Evolutionary conservation across 192 early-diverging fungal genomes (phyloP), one percentile per base, ranked within the genome.

Genomic region (Backusella tarrabulga): DNA sequence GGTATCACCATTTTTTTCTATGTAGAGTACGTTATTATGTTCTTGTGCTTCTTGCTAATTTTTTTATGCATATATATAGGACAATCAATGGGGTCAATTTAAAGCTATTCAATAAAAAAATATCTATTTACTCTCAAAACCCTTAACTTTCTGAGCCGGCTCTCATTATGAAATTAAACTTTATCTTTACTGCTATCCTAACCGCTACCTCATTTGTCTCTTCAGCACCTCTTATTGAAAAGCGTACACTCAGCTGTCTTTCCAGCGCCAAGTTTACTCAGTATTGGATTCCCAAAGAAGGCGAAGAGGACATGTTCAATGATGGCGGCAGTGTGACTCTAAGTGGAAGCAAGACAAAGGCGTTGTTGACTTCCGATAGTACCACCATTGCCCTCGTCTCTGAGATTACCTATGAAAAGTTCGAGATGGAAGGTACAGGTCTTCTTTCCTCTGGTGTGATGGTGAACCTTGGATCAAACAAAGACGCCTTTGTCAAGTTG

Each of bases 261-360:
- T 46, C 44, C 14, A 38, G 68, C 1, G 79, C 79, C 26, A 67
- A 11, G 36, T 54, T 80, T 8, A 80, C 79, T 1, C 71, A 76
- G 52, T 83, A 83, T 26, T 83, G 82, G 82, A 83, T 83, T 8
- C 82, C 82, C 19, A 79, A 79, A 52, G 66, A 83, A 72, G 82
- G 82, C 36, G 74, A 73, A 12, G 70, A 67, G 44, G 82, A 83
- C 40, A 83, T 83, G 82, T 17, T 41, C 12, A 83, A 83, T 52
- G 54, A 80, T 67, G 82, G 82, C 17, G 66, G 74, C 7, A 42
- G 38, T 21, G 42, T 83, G 14, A 34, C 63, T 14, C 41, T 83
- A 23, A 67, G 50, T 12, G 82, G 82, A 21, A 26, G 72, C 19
- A 73, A 72, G 21, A 74, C 38, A 2, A 54, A 77, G 26, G 6